Evolutionary conservation across 2,329 filamentous ascomycete species (phyloP).

Genomic region (Polytolypa hystricis): DNA sequence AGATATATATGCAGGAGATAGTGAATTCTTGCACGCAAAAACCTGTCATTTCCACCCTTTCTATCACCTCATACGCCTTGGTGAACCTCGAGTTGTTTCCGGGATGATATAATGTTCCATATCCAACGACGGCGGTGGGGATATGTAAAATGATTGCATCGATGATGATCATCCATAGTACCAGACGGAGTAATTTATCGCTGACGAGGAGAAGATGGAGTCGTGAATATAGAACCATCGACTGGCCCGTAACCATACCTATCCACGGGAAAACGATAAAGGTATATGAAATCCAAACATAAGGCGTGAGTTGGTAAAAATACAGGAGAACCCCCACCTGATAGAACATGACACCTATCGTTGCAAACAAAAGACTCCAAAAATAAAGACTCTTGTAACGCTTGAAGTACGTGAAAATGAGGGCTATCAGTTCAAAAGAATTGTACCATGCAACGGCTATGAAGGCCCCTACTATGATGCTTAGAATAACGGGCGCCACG

Average conservation of each 20-base stretch:
- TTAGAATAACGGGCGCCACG: too few relatives aligned
- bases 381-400: conserved; percentile 35
- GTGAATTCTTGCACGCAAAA: conserved; percentile 48
- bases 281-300: background rate
- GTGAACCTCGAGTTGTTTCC: conserved; percentile 16
- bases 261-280: conserved; percentile 25
- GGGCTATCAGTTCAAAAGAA: conserved; percentile 29
- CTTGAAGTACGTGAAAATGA: conserved; percentile 34
- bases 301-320: background rate
- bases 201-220: conserved; percentile 37
- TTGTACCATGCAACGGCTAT: conserved; percentile 11
- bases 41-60: conserved; percentile 46
- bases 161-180: conserved; percentile 37
- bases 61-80: conserved; percentile 36
- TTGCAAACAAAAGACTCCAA: conserved; percentile 22
- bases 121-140: conserved; percentile 36
- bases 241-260: conserved; percentile 39
- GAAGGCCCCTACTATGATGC: background rate
- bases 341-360: background rate
- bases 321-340: background rate
- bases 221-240: conserved; percentile 40
- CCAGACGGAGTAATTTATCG: conserved; percentile 27
- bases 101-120: conserved; percentile 22
- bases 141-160: conserved; percentile 35
- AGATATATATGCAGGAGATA: conserved; percentile 41